A percentile compares a stretch with the other conserved stretches of the same genome.
These are phyloP conservation scores for Boechera divaricarpa DNA, from an alignment of 345 rosid genomes.

Conservation along the genomic window DNA sequence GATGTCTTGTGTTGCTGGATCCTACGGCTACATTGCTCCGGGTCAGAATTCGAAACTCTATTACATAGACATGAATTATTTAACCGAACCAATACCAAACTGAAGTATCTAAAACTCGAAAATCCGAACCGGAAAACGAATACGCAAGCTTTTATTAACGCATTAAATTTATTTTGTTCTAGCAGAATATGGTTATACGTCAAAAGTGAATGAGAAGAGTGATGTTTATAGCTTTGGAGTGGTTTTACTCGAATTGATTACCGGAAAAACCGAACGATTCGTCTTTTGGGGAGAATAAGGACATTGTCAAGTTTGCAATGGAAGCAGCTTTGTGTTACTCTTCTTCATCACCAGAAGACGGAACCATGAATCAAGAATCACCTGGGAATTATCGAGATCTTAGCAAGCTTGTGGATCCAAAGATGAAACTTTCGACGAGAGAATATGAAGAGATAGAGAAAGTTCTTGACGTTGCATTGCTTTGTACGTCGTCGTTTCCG, in stretches of 20 bases:
- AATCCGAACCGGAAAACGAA: no score
- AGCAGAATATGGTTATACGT: conserved; percentile 68
- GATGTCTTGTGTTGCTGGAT: conserved; percentile 68
- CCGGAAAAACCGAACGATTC: conserved; percentile 68
- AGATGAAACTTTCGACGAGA: conserved; percentile 45
- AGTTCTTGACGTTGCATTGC: conserved; percentile 62
- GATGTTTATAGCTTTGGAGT: conserved; percentile 82
- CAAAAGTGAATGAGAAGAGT: conserved; percentile 46
- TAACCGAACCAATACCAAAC: background rate
- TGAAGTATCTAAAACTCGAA: no score
- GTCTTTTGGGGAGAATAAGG: conserved; percentile 59
- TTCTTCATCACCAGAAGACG: conserved; percentile 26
- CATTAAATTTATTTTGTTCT: background rate
- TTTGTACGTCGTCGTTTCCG: conserved; percentile 62
- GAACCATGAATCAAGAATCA: conserved; percentile 12
- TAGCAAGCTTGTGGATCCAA: conserved; percentile 55
- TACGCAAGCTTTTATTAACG: background rate
- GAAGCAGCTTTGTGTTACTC: conserved; percentile 45
- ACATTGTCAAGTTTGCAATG: conserved; percentile 62
- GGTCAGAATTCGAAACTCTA: conserved; percentile 46
- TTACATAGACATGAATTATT: background rate
- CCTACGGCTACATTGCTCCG: conserved; percentile 87
- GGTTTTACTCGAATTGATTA: conserved; percentile 65
- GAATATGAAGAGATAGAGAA: conserved; percentile 59
- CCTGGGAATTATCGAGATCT: conserved; percentile 22